These are phyloP conservation scores for Aspergillus fumigatiaffinis DNA, from an alignment of 2,329 filamentous ascomycete species.

Conservation along the genomic window DNA sequence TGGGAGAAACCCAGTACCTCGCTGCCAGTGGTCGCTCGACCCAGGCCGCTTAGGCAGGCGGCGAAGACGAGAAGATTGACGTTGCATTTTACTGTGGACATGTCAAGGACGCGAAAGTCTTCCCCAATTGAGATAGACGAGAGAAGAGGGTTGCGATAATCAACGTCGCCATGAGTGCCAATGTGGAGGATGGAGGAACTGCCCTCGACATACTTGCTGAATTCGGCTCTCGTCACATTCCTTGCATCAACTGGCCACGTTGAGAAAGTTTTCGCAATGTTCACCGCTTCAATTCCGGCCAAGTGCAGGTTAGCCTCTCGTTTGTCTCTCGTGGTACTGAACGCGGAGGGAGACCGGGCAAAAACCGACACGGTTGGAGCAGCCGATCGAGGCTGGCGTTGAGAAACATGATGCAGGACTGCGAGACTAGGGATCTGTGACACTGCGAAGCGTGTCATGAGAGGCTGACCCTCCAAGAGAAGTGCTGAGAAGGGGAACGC, in stretches of 20 bases:
- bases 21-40: constrained; percentile 18
- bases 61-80: constrained; percentile 23
- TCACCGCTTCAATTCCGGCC: constrained; percentile 23
- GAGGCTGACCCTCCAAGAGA: constrained; percentile 15
- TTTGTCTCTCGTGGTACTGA: not conserved
- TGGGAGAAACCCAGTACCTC: constrained; percentile 25
- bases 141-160: constrained; percentile 18
- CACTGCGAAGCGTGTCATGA: constrained; percentile 18
- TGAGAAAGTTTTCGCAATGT: constrained; percentile 20
- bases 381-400: constrained; percentile 11
- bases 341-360: constrained; percentile 16
- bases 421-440: constrained; percentile 23
- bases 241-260: constrained; percentile 26
- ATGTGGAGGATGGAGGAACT: constrained; percentile 20
- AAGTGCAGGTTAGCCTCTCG: constrained; percentile 19
- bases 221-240: constrained; percentile 16
- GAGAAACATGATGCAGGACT: constrained; percentile 18
- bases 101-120: constrained; percentile 23
- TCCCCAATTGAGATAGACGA: constrained; percentile 23
- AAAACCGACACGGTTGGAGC: constrained; percentile 20
- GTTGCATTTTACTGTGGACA: constrained; percentile 17
- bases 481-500: constrained; percentile 22
- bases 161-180: constrained; percentile 21
- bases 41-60: constrained; percentile 22
- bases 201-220: constrained; percentile 19